Evolutionary conservation across 352 stramenopile species (phyloP).

Genomic region (Blastocystis sp.): DNA sequence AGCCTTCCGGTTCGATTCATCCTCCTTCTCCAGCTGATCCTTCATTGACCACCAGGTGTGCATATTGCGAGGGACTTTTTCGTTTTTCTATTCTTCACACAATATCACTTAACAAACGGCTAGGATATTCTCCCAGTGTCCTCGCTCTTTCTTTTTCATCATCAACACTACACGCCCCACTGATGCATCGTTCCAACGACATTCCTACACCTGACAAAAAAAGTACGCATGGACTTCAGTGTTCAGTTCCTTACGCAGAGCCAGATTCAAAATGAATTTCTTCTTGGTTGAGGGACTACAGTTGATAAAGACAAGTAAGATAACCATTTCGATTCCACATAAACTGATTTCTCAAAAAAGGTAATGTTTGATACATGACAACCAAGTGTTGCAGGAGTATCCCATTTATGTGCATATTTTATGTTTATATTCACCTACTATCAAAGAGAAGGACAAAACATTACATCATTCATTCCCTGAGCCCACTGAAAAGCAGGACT

Average conservation of each 20-base stretch:
- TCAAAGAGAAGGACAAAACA: not conserved
- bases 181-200: constrained; percentile 44
- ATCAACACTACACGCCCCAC: constrained; percentile 56
- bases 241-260: constrained; percentile 53
- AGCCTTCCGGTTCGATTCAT: constrained; percentile 41
- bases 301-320: not conserved
- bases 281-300: constrained; percentile 62
- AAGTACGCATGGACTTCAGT: not conserved
- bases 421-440: constrained; percentile 62
- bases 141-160: constrained; percentile 58
- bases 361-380: constrained; percentile 58
- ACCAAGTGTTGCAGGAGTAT: constrained; percentile 57
- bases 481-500: constrained; percentile 61
- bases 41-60: constrained; percentile 64
- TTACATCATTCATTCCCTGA: constrained; percentile 50
- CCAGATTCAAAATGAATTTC: constrained; percentile 49
- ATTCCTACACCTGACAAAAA: not conserved
- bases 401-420: constrained; percentile 62
- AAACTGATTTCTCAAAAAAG: constrained; percentile 20
- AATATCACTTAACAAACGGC: not conserved
- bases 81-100: constrained; percentile 1
- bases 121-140: constrained; percentile 57
- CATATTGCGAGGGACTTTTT: constrained; percentile 58
- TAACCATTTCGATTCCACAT: constrained; percentile 56
- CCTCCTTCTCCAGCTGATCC: constrained; percentile 60